phyloP scores from a whole-genome alignment of 2,329 filamentous ascomycete species.

The Stenocarpella maydis region DNA sequence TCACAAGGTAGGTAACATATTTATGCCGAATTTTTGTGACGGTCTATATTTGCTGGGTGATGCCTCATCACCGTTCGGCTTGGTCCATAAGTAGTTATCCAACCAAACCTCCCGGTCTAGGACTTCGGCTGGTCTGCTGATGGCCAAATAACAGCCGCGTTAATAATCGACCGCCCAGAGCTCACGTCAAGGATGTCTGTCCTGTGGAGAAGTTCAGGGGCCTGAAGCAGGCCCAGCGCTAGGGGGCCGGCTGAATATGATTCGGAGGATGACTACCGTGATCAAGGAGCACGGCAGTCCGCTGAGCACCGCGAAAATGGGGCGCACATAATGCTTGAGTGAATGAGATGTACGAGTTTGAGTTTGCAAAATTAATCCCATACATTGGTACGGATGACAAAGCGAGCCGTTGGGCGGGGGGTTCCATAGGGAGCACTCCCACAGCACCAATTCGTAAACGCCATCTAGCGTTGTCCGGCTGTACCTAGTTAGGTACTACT shows the following conservation, averaged over 20 bases:
- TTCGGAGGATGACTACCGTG: slow-evolving; percentile 30
- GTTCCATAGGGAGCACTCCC: neutral
- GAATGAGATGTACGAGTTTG: neutral
- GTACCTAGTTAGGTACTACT: too few species aligned
- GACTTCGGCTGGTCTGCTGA: slow-evolving; percentile 18
- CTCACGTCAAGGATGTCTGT: neutral
- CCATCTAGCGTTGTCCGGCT: neutral
- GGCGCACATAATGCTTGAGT: neutral
- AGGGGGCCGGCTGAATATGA: slow-evolving; percentile 26
- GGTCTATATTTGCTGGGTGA: neutral
- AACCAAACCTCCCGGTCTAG: neutral
- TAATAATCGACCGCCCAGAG: neutral
- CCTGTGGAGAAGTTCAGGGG: neutral
- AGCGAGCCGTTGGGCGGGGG: neutral
- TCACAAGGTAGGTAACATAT: neutral
- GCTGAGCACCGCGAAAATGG: neutral
- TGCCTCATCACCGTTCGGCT: neutral
- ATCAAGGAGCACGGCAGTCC: neutral
- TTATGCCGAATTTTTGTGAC: neutral
- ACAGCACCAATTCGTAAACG: neutral
- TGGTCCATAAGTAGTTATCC: too few species aligned
- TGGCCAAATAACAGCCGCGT: slow-evolving; percentile 20
- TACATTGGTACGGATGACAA: neutral
- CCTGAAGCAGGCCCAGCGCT: neutral
- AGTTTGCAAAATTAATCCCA: slow-evolving; percentile 3